phyloP scores from a whole-genome alignment of 2,329 filamentous ascomycete species.

The Hypoxylon sp. region DNA sequence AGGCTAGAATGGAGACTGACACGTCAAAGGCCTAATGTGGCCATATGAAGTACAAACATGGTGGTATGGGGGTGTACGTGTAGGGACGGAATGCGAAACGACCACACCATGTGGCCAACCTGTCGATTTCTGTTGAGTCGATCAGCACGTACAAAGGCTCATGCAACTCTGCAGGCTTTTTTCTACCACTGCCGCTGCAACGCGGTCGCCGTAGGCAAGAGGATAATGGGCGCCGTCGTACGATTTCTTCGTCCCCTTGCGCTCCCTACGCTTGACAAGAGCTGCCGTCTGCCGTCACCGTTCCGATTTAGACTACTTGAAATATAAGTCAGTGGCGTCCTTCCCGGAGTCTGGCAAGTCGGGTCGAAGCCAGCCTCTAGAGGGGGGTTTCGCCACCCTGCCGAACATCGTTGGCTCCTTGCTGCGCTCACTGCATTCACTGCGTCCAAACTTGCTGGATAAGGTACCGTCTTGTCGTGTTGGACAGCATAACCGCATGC shows the following conservation, averaged over 20 bases:
- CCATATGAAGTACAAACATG: conserved; percentile 40
- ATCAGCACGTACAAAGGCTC: conserved; percentile 41
- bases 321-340: conserved; percentile 42
- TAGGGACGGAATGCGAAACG: conserved; percentile 39
- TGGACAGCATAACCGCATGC: conserved; percentile 44
- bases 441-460: conserved; percentile 40
- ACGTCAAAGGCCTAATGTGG: conserved; percentile 49
- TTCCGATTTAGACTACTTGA: conserved; percentile 41
- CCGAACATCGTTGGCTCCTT: conserved; percentile 44
- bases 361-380: conserved; percentile 43
- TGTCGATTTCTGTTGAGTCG: conserved; percentile 40
- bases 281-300: conserved; percentile 47
- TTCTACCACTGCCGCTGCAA: conserved; percentile 31
- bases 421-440: conserved; percentile 30
- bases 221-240: conserved; percentile 35
- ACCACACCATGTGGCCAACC: conserved; percentile 44
- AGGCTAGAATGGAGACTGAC: conserved; percentile 49
- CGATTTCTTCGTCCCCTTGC: conserved; percentile 25
- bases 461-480: conserved; percentile 44
- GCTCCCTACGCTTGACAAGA: conserved; percentile 40
- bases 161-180: conserved; percentile 40
- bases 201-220: conserved; percentile 28
- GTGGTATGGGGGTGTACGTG: conserved; percentile 39
- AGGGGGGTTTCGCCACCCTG: conserved; percentile 42
- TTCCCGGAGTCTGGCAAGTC: conserved; percentile 43